Base-by-base conservation (phyloP, 2,329 filamentous ascomycete genomes). In the Pestalotiopsis sp. region DNA sequence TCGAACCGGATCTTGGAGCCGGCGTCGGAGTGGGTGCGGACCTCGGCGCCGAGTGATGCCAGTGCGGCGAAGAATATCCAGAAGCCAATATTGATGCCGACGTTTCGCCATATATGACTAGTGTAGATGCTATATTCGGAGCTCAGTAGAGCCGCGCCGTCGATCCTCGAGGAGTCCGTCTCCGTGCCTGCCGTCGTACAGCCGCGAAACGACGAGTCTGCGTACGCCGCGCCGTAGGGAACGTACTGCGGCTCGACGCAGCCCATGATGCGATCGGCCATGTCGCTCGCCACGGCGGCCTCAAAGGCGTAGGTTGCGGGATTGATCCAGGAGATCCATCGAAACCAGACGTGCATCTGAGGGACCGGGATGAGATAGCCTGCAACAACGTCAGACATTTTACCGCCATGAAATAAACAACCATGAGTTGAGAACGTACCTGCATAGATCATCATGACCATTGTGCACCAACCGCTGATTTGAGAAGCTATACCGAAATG, bases 291-390 rank as follows among this genome's bases (percentile, higher is more conserved):
- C 80, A 91, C 84, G 1, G 91, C 74, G 1, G 82, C 83, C 76
- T 92, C 90, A 70, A 91, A 92, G 0, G 85, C 87, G 71, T 91
- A 92, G 64, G 89, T 86, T 3, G 92, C 83, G 3, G 89, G 90
- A 66, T 90, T 88, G n/a, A 89, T 83, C 82, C 85, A 87, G 20
- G 84, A 81, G 3, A 88, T 75, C 85, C 85, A 87, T 68, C 81
- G 80, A 23, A 87, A 83, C 86, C 85, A 88, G 0, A 85, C 84
- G 17, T 83, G 82, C 86, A 88, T 88, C 60, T 85, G 82, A 68
- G 79, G 80, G 0, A 84, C 84, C 3, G 87, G 86, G 64, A 88
- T 87, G 2, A 82, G 76, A 68, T 86, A 66, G 20, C 64, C 64
- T 66, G 38, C 14, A 20, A 3, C 9, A 12, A 89, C 0, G 88